These are phyloP conservation scores for Cercospora sesami DNA, from an alignment of 2,329 filamentous ascomycete genomes.

Conservation along the genomic window DNA sequence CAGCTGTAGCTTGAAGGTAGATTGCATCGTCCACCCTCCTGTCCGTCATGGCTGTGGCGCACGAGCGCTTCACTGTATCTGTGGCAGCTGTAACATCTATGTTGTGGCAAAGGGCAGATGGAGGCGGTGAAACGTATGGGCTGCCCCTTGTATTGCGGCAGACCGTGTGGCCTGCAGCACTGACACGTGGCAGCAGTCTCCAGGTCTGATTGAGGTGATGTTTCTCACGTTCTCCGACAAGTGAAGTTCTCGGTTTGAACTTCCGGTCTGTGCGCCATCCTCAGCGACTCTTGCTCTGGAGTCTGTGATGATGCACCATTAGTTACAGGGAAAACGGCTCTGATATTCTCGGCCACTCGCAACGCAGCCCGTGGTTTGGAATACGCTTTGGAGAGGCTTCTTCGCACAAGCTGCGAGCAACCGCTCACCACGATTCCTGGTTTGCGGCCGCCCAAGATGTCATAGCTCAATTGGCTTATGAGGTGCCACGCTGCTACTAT, in stretches of 20 bases:
- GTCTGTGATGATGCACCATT: not conserved
- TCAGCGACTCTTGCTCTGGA: not conserved
- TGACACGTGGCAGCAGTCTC: not conserved
- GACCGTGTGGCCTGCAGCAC: not conserved
- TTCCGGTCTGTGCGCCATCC: not conserved
- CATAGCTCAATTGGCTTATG: not conserved
- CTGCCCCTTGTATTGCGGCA: not conserved
- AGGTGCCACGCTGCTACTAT: not conserved
- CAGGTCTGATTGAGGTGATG: not conserved
- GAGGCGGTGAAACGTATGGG: not conserved
- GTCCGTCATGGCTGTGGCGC: not conserved
- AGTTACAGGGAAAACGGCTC: not conserved
- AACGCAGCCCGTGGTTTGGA: not conserved
- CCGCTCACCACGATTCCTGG: not conserved
- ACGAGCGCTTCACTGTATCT: not conserved
- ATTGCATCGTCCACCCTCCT: not conserved
- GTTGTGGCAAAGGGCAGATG: not conserved
- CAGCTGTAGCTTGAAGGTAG: slow-evolving; percentile 5
- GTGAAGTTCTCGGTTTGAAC: not conserved
- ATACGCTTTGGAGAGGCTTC: not conserved
- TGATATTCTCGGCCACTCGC: not conserved
- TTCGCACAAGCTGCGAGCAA: not conserved
- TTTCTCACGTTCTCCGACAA: not conserved
- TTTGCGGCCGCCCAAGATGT: not conserved
- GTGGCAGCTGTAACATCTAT: not conserved